Conservation (phyloP, 805 yeast genomes). For the Spathaspora sp. region DNA sequence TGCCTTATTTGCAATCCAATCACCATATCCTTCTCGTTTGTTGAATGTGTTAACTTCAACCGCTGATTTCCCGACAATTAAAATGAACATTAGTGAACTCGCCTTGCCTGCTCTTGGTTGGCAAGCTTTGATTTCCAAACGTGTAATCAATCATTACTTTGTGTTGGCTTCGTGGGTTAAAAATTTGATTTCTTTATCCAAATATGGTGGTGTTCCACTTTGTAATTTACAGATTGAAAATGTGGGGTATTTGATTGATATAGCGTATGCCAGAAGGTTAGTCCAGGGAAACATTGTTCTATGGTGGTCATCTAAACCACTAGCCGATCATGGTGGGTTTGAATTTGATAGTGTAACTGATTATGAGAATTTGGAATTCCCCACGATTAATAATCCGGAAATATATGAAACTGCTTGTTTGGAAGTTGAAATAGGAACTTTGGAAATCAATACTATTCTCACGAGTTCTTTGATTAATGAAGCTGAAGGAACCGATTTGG, state of each 20-base stretch:
- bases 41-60: constrained; percentile 44
- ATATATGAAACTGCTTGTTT: constrained; percentile 72
- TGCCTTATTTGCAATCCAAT: constrained; percentile 66
- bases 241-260: constrained; percentile 75
- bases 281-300: constrained; percentile 62
- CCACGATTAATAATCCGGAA: constrained; percentile 73
- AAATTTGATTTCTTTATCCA: constrained; percentile 61
- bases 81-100: constrained; percentile 55
- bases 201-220: constrained; percentile 77
- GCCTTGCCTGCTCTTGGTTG: constrained; percentile 75
- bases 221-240: constrained; percentile 82
- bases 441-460: constrained; percentile 81
- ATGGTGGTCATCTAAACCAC: constrained; percentile 89
- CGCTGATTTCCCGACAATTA: constrained; percentile 58
- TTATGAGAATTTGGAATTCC: constrained; percentile 61
- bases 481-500: constrained; percentile 80
- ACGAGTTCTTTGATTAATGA: constrained; percentile 82
- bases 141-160: constrained; percentile 67
- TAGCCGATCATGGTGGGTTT: constrained; percentile 81
- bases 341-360: constrained; percentile 60
- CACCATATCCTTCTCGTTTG: constrained; percentile 55
- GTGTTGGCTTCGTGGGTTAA: constrained; percentile 71
- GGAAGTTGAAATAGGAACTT: constrained; percentile 74
- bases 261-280: constrained; percentile 79
- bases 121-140: constrained; percentile 65